A percentile compares a stretch with the other conserved stretches of the same genome.
Conservation (phyloP, 2,329 filamentous ascomycete species). For the Parasarocladium wereldwijsianum region DNA sequence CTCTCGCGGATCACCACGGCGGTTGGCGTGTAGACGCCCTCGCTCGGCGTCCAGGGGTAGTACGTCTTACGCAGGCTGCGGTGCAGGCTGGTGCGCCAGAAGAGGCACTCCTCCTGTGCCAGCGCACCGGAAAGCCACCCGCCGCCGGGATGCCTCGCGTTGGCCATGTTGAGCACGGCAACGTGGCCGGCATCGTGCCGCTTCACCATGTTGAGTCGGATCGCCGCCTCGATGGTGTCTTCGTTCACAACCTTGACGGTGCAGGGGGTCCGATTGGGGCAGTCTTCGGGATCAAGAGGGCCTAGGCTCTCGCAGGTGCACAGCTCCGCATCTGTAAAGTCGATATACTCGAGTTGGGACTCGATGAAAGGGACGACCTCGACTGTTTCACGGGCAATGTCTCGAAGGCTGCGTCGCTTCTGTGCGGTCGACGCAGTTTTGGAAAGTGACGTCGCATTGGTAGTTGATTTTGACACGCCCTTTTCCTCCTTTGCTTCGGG, state of each 20-base stretch:
- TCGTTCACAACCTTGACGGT: constrained; percentile 35
- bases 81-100: constrained; percentile 43
- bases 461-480: no score
- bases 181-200: constrained; percentile 20
- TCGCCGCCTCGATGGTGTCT: constrained; percentile 43
- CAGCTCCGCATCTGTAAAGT: no score
- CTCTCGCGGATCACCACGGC: constrained; percentile 43
- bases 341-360: no score
- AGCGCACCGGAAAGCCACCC: constrained; percentile 46
- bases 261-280: constrained; percentile 22
- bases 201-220: constrained; percentile 19
- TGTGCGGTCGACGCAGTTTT: no score
- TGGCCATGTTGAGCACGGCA: constrained; percentile 54
- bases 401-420: no score
- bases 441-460: no score
- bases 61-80: constrained; percentile 28
- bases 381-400: no score
- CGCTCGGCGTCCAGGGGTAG: constrained; percentile 37
- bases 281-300: constrained; percentile 24
- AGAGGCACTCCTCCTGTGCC: constrained; percentile 57
- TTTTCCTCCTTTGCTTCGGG: no score
- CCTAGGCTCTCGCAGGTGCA: no score
- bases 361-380: no score
- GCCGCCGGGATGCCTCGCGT: constrained; percentile 40
- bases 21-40: constrained; percentile 43